Evolutionary conservation across 371 early-diverging fungal genomes (phyloP), one percentile per base, ranked within the genome.

Genomic region (Zychaea mexicana): DNA sequence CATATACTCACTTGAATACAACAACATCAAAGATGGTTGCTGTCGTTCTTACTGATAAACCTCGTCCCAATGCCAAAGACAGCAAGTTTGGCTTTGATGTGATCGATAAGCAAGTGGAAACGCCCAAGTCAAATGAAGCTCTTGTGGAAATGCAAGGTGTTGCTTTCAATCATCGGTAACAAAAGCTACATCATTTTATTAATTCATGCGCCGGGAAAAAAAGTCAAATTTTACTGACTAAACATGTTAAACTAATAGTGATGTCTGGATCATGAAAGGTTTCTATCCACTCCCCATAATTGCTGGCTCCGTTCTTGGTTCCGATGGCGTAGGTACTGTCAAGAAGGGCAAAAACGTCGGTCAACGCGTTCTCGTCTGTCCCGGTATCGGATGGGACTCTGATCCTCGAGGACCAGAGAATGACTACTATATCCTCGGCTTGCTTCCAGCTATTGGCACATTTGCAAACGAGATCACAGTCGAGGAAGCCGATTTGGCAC

Each of bases 141-240:
- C 60, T 87, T 13, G 71, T 91, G 1, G 76, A 79, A 32, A 67
- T 91, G 47, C 76, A 82, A 22, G 89, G 88, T 0, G 86, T 85
- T 45, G 81, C 90, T 6, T 76, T 90, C 57, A 91, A 91, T 68
- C 90, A 90, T 64, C 83, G 90, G 77, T 76, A 72, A n/a, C n/a
- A n/a, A n/a, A n/a, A n/a, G n/a, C n/a, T n/a, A n/a, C n/a, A n/a
- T n/a, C n/a, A n/a, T n/a, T n/a, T n/a, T n/a, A n/a, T n/a, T n/a
- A n/a, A n/a, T n/a, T n/a, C n/a, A n/a, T n/a, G n/a, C n/a, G n/a
- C n/a, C n/a, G n/a, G n/a, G n/a, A n/a, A n/a, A n/a, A n/a, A n/a
- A n/a, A n/a, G n/a, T n/a, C n/a, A n/a, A n/a, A n/a, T n/a, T n/a
- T n/a, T n/a, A 12, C 46, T 60, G 4, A 26, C 4, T 15, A 7